Conservation (phyloP, 75 land plant genomes). For the Pinus taeda region DNA sequence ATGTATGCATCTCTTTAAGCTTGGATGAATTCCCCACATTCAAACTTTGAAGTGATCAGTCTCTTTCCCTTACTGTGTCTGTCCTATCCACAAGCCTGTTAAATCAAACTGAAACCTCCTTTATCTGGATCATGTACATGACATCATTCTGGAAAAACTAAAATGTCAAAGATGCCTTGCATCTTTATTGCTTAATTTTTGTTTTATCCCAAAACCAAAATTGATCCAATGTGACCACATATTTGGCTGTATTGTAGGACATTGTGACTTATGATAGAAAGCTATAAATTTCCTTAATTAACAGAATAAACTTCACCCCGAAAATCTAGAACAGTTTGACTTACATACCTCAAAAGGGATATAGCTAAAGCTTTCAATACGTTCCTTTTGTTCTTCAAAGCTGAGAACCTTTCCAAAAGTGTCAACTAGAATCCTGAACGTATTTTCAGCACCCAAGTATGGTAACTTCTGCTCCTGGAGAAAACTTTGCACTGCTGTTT, state of each 20-base stretch:
- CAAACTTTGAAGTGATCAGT: background rate
- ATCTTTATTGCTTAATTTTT: background rate
- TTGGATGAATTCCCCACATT: background rate
- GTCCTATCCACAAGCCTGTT: background rate
- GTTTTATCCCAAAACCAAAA: background rate
- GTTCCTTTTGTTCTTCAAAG: constrained; percentile 64
- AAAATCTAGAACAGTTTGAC: background rate
- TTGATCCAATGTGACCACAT: background rate
- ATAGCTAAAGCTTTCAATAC: constrained; percentile 55
- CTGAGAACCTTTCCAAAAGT: constrained; percentile 81
- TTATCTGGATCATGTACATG: background rate
- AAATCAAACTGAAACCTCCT: background rate
- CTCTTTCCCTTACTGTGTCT: background rate
- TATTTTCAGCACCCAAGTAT: constrained; percentile 54
- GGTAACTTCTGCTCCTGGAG: constrained; percentile 79
- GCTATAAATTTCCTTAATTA: background rate
- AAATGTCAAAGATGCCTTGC: background rate
- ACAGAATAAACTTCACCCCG: background rate
- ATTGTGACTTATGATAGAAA: background rate
- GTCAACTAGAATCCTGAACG: constrained; percentile 77
- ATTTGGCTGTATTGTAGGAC: background rate
- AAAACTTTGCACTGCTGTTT: constrained; percentile 40
- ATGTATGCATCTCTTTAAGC: too few relatives aligned
- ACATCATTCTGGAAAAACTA: background rate
- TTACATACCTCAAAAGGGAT: constrained; percentile 77